These are phyloP conservation scores for Mollisiaceae sp. DNA, from an alignment of 2,329 filamentous ascomycete genomes.

Conservation along the genomic window DNA sequence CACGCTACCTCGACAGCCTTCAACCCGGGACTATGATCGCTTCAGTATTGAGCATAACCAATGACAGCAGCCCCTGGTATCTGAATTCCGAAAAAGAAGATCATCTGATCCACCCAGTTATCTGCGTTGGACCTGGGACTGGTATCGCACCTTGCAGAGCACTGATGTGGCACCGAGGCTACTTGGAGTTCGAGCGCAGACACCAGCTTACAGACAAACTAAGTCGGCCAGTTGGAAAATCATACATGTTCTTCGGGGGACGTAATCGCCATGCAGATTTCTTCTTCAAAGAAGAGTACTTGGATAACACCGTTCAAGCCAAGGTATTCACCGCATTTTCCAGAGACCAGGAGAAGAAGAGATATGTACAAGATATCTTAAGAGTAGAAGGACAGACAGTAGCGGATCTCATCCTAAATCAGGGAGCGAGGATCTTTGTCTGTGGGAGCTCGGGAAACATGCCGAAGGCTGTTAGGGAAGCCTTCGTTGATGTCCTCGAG, in stretches of 20 bases:
- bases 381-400: constrained; percentile 39
- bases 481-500: constrained; percentile 64
- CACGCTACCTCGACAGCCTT: constrained; percentile 74
- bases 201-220: constrained; percentile 23
- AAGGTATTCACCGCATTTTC: constrained; percentile 71
- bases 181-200: constrained; percentile 35
- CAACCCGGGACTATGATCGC: constrained; percentile 1
- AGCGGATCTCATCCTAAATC: constrained; percentile 54
- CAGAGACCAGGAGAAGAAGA: constrained; percentile 66
- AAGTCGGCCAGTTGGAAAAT: constrained; percentile 34
- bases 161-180: constrained; percentile 73
- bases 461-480: constrained; percentile 71
- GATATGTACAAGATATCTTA: constrained; percentile 64
- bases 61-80: background rate
- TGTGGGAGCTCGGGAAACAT: constrained; percentile 69
- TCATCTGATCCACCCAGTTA: constrained; percentile 55
- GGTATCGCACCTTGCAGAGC: constrained; percentile 85
- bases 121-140: constrained; percentile 85
- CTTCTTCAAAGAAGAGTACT: constrained; percentile 83
- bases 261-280: constrained; percentile 77
- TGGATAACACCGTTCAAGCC: constrained; percentile 49
- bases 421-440: constrained; percentile 59
- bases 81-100: constrained; percentile 45
- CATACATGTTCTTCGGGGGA: constrained; percentile 81
- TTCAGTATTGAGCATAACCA: background rate